Evolutionary conservation across 202 grass and related monocot genomes (phyloP).

Genomic region (Saccharum hybrid): DNA sequence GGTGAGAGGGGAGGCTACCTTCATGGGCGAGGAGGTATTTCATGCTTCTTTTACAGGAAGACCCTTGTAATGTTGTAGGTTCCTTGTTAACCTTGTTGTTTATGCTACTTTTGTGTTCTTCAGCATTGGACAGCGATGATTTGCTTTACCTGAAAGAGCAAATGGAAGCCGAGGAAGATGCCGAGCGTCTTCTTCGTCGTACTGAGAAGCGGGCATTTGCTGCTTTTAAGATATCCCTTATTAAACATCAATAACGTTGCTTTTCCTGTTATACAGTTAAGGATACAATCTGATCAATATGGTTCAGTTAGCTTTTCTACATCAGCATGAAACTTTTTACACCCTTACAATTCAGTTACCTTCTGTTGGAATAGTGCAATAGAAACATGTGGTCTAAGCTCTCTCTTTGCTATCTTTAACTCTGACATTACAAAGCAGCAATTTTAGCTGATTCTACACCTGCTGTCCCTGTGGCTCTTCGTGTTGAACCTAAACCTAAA

Average conservation of each 20-base stretch:
- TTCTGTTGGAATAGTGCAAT: slow-evolving; percentile 8
- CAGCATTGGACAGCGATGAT: slow-evolving; percentile 98
- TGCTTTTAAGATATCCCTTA: slow-evolving; percentile 90
- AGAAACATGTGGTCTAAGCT: not conserved
- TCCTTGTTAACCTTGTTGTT: slow-evolving; percentile 42
- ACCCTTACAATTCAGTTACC: not conserved
- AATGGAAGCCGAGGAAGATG: slow-evolving; percentile 99
- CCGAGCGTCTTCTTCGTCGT: slow-evolving; percentile 84
- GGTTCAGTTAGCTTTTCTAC: not conserved
- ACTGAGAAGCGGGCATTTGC: slow-evolving; percentile 96
- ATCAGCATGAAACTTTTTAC: slow-evolving; percentile 11
- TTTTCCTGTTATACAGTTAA: slow-evolving; percentile 21
- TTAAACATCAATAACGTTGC: slow-evolving; percentile 1
- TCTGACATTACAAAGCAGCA: slow-evolving; percentile 76
- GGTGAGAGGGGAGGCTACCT: slow-evolving; percentile 97
- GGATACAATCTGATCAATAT: slow-evolving; percentile 6
- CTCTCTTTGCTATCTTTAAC: slow-evolving; percentile 59
- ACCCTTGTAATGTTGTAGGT: not conserved
- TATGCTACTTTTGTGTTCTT: slow-evolving; percentile 39
- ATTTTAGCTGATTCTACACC: slow-evolving; percentile 81
- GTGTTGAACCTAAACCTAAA: slow-evolving; percentile 81
- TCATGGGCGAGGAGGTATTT: slow-evolving; percentile 95
- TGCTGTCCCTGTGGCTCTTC: slow-evolving; percentile 66
- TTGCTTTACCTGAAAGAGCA: slow-evolving; percentile 99
- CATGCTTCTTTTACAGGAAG: slow-evolving; percentile 36